These are phyloP conservation scores for Colletotrichum horii DNA, from an alignment of 2,329 filamentous ascomycete species.

Conservation along the genomic window DNA sequence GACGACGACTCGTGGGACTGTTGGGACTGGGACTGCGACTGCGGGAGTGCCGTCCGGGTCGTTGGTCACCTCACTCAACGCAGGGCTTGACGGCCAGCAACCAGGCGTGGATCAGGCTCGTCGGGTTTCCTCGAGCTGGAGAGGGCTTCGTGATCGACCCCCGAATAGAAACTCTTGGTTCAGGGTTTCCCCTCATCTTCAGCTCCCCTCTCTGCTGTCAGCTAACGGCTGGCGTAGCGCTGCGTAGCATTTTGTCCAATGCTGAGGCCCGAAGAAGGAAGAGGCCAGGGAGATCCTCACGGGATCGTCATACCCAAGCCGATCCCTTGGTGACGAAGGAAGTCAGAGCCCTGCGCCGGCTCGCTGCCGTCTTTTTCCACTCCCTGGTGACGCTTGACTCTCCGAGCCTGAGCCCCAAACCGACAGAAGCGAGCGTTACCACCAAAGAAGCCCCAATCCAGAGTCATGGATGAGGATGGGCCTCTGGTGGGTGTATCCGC, in stretches of 20 bases:
- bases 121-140: background rate
- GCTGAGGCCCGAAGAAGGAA: slow-evolving; percentile 11
- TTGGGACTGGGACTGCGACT: background rate
- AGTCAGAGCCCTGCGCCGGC: background rate
- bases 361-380: background rate
- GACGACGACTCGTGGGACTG: background rate
- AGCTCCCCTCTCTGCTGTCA: background rate
- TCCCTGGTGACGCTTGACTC: background rate
- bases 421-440: background rate
- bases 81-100: background rate
- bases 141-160: slow-evolving; percentile 8
- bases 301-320: slow-evolving; percentile 17
- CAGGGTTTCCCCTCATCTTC: slow-evolving; percentile 20
- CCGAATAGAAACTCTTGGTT: slow-evolving; percentile 4
- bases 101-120: background rate
- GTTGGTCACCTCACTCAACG: background rate
- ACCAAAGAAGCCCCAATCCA: background rate
- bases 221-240: background rate
- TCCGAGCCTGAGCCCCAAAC: background rate
- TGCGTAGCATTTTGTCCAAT: slow-evolving; percentile 1
- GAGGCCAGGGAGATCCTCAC: slow-evolving; percentile 10
- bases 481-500: background rate
- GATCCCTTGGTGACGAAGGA: background rate
- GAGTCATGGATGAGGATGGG: background rate
- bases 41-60: background rate